Percentiles rank a stretch among this genome's conserved stretches.
Conservation (phyloP, 108 stramenopile species). For the Pseudonitzschia pungens region DNA sequence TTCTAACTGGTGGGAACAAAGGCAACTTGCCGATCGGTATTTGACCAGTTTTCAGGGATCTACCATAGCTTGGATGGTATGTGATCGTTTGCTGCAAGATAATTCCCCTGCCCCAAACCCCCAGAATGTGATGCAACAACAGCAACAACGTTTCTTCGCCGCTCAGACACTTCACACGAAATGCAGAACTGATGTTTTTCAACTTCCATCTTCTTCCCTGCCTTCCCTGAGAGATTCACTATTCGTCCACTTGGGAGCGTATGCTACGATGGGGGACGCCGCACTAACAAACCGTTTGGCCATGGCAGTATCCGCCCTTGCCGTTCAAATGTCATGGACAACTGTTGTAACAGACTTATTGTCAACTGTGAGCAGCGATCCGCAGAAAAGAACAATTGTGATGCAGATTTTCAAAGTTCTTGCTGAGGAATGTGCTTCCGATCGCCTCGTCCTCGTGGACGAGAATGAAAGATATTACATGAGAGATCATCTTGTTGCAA, state of each 20-base stretch:
- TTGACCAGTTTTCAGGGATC: constrained; percentile 73
- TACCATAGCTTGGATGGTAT: constrained; percentile 77
- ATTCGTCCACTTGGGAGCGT: constrained; percentile 48
- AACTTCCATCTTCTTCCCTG: constrained; percentile 48
- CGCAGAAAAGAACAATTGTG: constrained; percentile 30
- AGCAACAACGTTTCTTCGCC: constrained; percentile 82
- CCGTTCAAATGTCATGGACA: constrained; percentile 80
- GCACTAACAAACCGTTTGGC: constrained; percentile 71
- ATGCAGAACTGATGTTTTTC: constrained; percentile 60
- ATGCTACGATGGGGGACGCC: constrained; percentile 38
- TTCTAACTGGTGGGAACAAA: constrained; percentile 45
- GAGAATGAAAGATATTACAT: constrained; percentile 58
- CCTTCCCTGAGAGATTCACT: constrained; percentile 70
- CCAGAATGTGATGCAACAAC: constrained; percentile 35
- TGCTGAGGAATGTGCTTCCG: constrained; percentile 80
- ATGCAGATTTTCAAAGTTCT: constrained; percentile 62
- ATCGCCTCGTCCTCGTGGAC: constrained; percentile 56
- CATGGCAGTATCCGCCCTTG: constrained; percentile 72
- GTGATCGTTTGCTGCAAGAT: constrained; percentile 64
- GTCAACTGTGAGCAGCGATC: constrained; percentile 22
- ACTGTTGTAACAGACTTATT: constrained; percentile 53
- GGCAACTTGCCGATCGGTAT: constrained; percentile 78
- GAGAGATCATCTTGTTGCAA: constrained; percentile 55
- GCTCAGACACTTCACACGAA: constrained; percentile 85
- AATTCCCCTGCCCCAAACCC: not conserved